phyloP scores from a whole-genome alignment of 2,329 filamentous ascomycete genomes.

The Diaporthe eres region DNA sequence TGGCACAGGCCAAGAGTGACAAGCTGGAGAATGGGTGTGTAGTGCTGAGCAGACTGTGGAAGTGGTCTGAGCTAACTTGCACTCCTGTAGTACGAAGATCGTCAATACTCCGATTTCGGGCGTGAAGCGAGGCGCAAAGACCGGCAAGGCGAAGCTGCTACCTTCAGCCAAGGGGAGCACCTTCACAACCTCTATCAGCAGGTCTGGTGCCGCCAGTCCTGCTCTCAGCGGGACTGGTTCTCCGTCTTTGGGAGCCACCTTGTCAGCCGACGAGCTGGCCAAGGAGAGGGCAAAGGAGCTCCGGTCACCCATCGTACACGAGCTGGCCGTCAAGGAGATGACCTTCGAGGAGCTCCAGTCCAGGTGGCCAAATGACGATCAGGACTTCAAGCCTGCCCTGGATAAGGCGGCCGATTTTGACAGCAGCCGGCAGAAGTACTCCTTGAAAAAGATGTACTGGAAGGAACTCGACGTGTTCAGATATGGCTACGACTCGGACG shows the following conservation, averaged over 20 bases:
- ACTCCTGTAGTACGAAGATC: constrained; percentile 53
- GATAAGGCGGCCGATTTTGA: constrained; percentile 72
- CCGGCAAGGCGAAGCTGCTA: constrained; percentile 49
- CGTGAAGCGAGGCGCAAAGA: constrained; percentile 46
- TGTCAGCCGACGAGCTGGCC: constrained; percentile 65
- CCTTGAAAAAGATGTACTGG: constrained; percentile 70
- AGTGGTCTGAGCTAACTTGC: constrained; percentile 48
- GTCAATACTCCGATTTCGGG: constrained; percentile 50
- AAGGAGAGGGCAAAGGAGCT: constrained; percentile 64
- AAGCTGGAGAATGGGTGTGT: constrained; percentile 61
- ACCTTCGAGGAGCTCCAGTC: constrained; percentile 63
- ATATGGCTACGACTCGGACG: constrained; percentile 68
- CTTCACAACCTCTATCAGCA: constrained; percentile 54
- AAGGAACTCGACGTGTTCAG: constrained; percentile 76
- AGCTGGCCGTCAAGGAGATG: constrained; percentile 69
- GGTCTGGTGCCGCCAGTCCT: constrained; percentile 68
- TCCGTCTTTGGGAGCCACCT: constrained; percentile 64
- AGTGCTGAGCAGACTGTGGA: constrained; percentile 40
- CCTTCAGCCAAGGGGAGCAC: constrained; percentile 57
- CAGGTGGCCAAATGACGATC: constrained; percentile 65
- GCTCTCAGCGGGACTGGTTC: constrained; percentile 68
- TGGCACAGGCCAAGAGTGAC: constrained; percentile 59
- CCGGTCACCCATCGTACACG: constrained; percentile 68
- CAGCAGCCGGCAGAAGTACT: constrained; percentile 64
- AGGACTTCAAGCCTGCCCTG: constrained; percentile 68